phyloP scores from a whole-genome alignment of 805 yeast genomes.

The Cyberlindnera bimundalis region DNA sequence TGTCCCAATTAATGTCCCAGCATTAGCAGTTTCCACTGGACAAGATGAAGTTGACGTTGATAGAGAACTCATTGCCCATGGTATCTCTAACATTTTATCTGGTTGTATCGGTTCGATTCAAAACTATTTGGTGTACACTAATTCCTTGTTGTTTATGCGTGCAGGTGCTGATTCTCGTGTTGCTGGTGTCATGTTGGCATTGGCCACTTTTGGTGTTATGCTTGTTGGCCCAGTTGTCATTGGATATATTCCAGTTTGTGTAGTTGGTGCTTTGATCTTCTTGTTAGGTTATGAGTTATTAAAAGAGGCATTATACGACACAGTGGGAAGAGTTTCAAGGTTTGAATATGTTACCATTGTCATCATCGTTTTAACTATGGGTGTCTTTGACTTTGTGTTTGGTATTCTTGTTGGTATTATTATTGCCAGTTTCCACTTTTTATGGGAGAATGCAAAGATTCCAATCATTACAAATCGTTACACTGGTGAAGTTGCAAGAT shows the following conservation, averaged over 20 bases:
- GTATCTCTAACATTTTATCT: constrained; percentile 80
- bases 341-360: constrained; percentile 84
- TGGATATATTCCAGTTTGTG: constrained; percentile 92
- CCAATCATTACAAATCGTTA: constrained; percentile 80
- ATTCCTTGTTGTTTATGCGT: constrained; percentile 83
- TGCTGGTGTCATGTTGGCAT: constrained; percentile 86
- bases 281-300: constrained; percentile 86
- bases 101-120: constrained; percentile 88
- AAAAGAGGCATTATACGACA: constrained; percentile 82
- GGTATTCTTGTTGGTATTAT: constrained; percentile 90
- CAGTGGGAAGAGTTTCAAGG: constrained; percentile 66
- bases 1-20: constrained; percentile 97
- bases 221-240: constrained; percentile 87
- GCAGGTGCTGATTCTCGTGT: constrained; percentile 91
- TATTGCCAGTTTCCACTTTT: constrained; percentile 90
- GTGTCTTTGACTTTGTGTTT: constrained; percentile 88
- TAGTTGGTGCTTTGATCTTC: constrained; percentile 90
- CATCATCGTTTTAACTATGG: constrained; percentile 91
- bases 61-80: constrained; percentile 92
- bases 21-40: constrained; percentile 85
- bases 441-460: constrained; percentile 83
- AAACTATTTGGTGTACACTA: constrained; percentile 92
- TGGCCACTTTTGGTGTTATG: constrained; percentile 80
- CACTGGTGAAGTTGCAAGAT: constrained; percentile 84
- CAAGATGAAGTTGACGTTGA: constrained; percentile 85